Percentiles rank a stretch among this genome's conserved stretches.
phyloP scores from a whole-genome alignment of 257 asterid genomes.

The Phtheirospermum japonicum region DNA sequence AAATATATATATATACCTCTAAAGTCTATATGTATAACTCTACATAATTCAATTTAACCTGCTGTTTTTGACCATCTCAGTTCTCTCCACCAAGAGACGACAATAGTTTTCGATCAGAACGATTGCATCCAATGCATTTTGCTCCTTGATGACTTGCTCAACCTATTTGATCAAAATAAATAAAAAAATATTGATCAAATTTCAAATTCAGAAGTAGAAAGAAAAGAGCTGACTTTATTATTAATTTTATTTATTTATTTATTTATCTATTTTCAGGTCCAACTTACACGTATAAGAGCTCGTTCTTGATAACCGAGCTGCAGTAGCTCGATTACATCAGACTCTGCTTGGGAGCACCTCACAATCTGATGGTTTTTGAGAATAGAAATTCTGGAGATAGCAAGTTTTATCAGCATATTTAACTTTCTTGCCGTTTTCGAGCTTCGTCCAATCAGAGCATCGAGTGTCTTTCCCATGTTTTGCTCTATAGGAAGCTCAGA shows the following conservation, averaged over 20 bases:
- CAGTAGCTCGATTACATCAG: slow-evolving; percentile 43
- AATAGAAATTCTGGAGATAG: slow-evolving; percentile 37
- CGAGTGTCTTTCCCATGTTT: slow-evolving; percentile 29
- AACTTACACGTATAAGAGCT: slow-evolving; percentile 40
- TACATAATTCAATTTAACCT: slow-evolving; percentile 19
- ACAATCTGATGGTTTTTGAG: slow-evolving; percentile 34
- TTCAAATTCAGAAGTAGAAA: background rate
- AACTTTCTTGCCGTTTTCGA: slow-evolving; percentile 29
- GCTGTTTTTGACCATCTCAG: slow-evolving; percentile 22
- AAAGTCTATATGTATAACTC: too few species aligned
- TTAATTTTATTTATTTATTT: background rate
- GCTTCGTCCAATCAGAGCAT: slow-evolving; percentile 32
- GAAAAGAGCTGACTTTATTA: too few species aligned
- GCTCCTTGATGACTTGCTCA: slow-evolving; percentile 36
- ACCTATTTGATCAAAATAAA: slow-evolving; percentile 21
- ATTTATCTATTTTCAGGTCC: background rate
- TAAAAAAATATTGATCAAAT: background rate
- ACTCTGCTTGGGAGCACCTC: slow-evolving; percentile 32
- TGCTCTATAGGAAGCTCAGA: background rate
- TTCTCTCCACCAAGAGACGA: slow-evolving; percentile 31
- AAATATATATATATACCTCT: too few species aligned
- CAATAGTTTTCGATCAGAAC: slow-evolving; percentile 37
- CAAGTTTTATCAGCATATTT: slow-evolving; percentile 30
- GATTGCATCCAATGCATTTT: slow-evolving; percentile 31
- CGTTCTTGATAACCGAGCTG: slow-evolving; percentile 33